Base-by-base conservation (phyloP, 1,284 basidiomycete species). In the Inonotus obliquus region DNA sequence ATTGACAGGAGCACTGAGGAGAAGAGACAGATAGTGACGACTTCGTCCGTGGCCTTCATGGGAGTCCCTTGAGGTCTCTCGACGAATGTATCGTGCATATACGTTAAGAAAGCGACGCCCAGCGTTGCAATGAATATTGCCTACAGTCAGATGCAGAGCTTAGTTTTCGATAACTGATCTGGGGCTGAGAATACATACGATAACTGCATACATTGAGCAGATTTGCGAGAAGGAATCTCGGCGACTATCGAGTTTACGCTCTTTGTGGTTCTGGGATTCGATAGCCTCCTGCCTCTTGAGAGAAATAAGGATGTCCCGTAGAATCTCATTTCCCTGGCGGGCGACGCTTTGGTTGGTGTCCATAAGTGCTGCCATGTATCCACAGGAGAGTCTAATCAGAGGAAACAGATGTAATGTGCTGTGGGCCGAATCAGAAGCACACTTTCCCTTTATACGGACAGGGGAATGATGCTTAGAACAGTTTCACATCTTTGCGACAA, bases 301-400 rank as follows among this genome's bases (percentile, higher is more conserved):
- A 52, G 27, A 52, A 14, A 35, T 27, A 17, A 29, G 51, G 29
- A 52, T 52, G 4, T 35, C 17, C 1, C 35, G 51, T 17, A 52
- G 51, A 14, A 35, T 11, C 21, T 52, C 27, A 17, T 25, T 23
- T 14, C 25, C 19, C 17, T 37, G 11, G 47, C 25, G 19, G 9
- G n/a, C 4, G 27, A 27, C 9, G 27, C 25, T 19, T 19, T 37
- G 11, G 47, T 49, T 21, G 14, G n/a, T 25, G 47, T 54, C 14
- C 56, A 47, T 44, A 10, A 10, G 62, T 52, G 68, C 59, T 52
- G 65, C 54, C 27, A n/a, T 44, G 54, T 49, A 23, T 49, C 11
- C 2, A 49, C n/a, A 4, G 11, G 23, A 11, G n/a, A 6, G 17
- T 17, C 41, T 17, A n/a, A 21, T 44, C 41, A n/a, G 41, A 44